Percentiles rank a stretch among this genome's conserved stretches.
Evolutionary conservation across 768 basidiomycete species (phyloP).

Genomic region (Boletales sp.): DNA sequence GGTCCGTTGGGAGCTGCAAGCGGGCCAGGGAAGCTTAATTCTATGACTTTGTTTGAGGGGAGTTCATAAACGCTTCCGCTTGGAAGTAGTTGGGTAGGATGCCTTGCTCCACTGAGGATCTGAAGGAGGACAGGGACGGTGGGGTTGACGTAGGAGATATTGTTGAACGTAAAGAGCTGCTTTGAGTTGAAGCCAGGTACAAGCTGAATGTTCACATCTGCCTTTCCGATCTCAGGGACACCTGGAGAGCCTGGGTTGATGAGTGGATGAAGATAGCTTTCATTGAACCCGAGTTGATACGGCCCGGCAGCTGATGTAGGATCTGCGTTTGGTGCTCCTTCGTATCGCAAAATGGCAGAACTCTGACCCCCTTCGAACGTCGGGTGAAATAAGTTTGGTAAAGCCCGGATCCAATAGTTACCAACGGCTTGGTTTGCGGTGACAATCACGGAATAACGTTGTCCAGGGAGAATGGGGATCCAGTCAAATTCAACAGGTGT

Average conservation of each 20-base stretch:
- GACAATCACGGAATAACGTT: conserved; percentile 45
- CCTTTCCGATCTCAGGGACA: conserved; percentile 33
- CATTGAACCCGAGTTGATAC: conserved; percentile 31
- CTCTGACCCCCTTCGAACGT: conserved; percentile 38
- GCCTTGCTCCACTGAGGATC: conserved; percentile 50
- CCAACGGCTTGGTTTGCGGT: conserved; percentile 41
- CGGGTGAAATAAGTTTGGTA: conserved; percentile 26
- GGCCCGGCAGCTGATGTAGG: conserved; percentile 35
- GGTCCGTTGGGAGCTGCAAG: conserved; percentile 22
- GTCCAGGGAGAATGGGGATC: conserved; percentile 31
- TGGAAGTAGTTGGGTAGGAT: conserved; percentile 47
- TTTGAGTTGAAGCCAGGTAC: not conserved
- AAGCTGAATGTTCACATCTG: conserved; percentile 36
- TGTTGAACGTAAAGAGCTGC: conserved; percentile 23
- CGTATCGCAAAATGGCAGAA: conserved; percentile 51
- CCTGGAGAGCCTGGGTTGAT: conserved; percentile 37
- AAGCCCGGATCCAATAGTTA: conserved; percentile 57
- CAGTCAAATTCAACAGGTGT: conserved; percentile 41
- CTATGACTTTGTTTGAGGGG: conserved; percentile 41
- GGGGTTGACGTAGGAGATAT: conserved; percentile 35
- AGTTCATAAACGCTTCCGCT: conserved; percentile 46
- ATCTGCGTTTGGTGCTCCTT: conserved; percentile 41
- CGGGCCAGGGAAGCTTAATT: conserved; percentile 42
- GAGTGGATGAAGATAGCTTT: conserved; percentile 39
- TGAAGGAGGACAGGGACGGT: conserved; percentile 54